Evolutionary conservation across 2,329 filamentous ascomycete genomes (phyloP).

Genomic region (Aspergillus novoparasiticus): DNA sequence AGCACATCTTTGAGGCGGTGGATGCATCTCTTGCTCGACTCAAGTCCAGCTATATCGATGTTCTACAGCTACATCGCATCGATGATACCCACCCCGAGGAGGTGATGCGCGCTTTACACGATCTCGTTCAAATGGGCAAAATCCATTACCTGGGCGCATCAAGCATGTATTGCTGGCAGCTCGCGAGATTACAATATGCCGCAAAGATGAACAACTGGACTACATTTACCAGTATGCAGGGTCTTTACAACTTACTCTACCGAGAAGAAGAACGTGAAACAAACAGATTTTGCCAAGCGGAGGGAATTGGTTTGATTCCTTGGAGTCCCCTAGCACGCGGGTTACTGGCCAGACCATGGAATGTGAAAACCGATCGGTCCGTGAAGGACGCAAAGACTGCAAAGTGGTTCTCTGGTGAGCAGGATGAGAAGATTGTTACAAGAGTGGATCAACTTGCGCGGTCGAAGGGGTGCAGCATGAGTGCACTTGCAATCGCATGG

Average conservation of each 20-base stretch:
- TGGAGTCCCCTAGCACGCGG: background rate
- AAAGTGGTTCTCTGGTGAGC: background rate
- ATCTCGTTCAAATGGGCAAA: background rate
- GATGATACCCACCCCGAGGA: background rate
- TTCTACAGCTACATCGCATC: background rate
- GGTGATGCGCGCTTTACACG: background rate
- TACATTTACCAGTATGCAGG: background rate
- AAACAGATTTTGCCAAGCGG: background rate
- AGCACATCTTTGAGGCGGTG: background rate
- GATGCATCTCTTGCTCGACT: background rate
- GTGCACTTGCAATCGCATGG: background rate
- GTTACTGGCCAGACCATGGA: background rate
- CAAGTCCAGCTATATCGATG: background rate
- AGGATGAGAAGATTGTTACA: background rate
- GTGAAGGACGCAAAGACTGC: background rate
- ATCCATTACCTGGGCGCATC: background rate
- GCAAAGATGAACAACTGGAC: background rate
- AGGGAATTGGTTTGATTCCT: background rate
- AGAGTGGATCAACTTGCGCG: background rate
- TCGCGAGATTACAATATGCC: background rate
- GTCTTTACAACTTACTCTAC: background rate
- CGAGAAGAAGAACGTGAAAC: background rate
- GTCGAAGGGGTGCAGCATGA: background rate
- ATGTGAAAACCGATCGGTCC: background rate
- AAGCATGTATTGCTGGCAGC: background rate